Evolutionary conservation across 257 asterid genomes (phyloP), one percentile per base, ranked within the genome.

Genomic region (Lavandula angustifolia): DNA sequence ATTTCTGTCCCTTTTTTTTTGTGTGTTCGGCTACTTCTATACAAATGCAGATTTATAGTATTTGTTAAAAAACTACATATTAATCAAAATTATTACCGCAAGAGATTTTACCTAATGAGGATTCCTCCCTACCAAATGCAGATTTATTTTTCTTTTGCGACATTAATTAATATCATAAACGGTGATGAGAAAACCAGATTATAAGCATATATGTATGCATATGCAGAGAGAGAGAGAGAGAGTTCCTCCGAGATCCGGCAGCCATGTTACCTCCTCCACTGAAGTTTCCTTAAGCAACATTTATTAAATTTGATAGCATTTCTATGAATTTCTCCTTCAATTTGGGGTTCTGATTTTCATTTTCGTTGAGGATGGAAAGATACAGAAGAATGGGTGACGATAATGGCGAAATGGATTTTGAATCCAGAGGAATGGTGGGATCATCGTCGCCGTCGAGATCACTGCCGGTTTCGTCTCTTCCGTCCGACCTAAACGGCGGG

Each of bases 391-490:
- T 57, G 47, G 67, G 63, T 56, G 60, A 53, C 18, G 65, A 60
- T 44, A 54, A 63, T 38, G 69, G 75, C 32, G 81, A 56, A 29
- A 38, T 38, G 51, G 79, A 75, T 69, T 62, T 64, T 12, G n/a
- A 43, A 31, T 63, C 40, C 78, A 61, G 68, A 62, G 27, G 60
- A 46, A 34, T 47, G 67, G 60, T 49, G 31, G 80, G 75, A 62
- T 73, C 84, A 33, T 67, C 82, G 0, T 56, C 81, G 54, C 74
- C 67, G 69, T 64, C 78, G 66, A 78, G 73, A 71, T 79, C 82
- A 62, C 64, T 42, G 16, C 70, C 64, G 71, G 50, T 64, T 52
- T 72, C 86, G 22, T 67, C 64, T 14, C 68, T 70, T 54, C 66
- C 81, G 35, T 56, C 71, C 70, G 67, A 59, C 53, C 32, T 46